Base-by-base conservation (phyloP, 257 asterid species). In the Solanum boliviense region DNA sequence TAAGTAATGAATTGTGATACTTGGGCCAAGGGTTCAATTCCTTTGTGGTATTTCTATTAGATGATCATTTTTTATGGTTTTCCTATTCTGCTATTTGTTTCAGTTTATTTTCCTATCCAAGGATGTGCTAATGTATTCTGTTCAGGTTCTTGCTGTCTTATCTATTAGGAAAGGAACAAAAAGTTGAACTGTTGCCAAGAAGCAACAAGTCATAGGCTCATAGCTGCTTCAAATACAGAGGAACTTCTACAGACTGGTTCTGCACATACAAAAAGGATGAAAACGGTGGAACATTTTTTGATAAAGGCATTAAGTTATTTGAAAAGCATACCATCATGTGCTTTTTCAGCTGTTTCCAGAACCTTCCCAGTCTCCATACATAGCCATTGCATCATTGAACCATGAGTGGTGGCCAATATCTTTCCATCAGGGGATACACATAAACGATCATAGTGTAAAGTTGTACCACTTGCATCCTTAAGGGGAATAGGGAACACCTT, bases 331-430 rank as follows among this genome's bases (percentile, higher is more conserved):
- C 99, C 99, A 88, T 96, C 99, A 87, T 97, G 99, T 89, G 99
- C 96, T 87, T 91, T 96, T 89, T 96, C 99, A 91, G 98, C 98
- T 35, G 93, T 94, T 90, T 96, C 99, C 95, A 97, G 90, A 92
- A 97, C 94, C 93, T 92, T 90, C 85, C 99, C 99, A 12, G 96
- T 95, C 91, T 94, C 99, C 15, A 93, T 86, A 86, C 94, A 93
- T 86, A 97, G 90, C 99, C 99, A 97, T 91, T 97, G 99, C 91
- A 97, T 75, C 70, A 94, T 94, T 85, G 99, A 91, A 87, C 99
- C 99, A 89, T 96, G 98, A 87, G 96, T 91, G 46, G 96, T 95
- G 73, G 95, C 98, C 89, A 97, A 92, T 89, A 95, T 91, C 93
- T 92, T 95, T 74, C 98, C 99, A 89, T 97, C 98, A 65, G 99